Evolutionary conservation across 495 filamentous ascomycete species (phyloP), one percentile per base, ranked within the genome.

Genomic region (Aspergillus haitiensis): DNA sequence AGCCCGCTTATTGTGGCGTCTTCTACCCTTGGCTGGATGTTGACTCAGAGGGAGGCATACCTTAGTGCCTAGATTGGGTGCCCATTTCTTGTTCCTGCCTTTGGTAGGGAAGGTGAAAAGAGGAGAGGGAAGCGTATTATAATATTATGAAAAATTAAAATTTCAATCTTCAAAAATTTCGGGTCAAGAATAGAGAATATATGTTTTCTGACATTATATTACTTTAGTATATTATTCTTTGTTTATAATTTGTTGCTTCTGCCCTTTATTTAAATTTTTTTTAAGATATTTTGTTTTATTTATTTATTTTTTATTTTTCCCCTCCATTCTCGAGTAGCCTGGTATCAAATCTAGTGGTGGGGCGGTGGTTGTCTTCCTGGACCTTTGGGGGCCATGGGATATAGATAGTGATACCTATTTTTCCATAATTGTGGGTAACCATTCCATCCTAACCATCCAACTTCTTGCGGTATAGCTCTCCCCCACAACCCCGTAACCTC

Each of bases 401-500:
- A 27, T 27, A 27, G 3, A 27, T 27, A 27, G 21, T 27, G 21
- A 27, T 27, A 27, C 21, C 21, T 27, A 27, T 27, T 27, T 27
- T 27, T 27, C 21, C 21, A 3, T 3, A 1, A 27, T 27, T 27
- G 21, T 27, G 21, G 21, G 21, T 27, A 27, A 27, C 21, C 21
- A 27, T 34, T 33, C 39, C 4, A 18, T 15, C 39, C 60, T 55
- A 63, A 15, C 27, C 56, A 55, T 81, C 67, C 59, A 90, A 58
- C 62, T 82, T 81, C 73, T 86, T 89, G 58, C 94, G 84, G 67
- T 98, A 98, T 52, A 97, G 74, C 72, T 89, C 84, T 6, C 92
- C 92, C 0, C 87, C 91, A 51, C 89, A 85, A 52, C 80, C 79
- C 60, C 92, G 81, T 52, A 98, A 72, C 39, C 84, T 84, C 33